Base-by-base conservation (phyloP, 371 early-diverging fungal genomes). In the Funneliformis caledonium region DNA sequence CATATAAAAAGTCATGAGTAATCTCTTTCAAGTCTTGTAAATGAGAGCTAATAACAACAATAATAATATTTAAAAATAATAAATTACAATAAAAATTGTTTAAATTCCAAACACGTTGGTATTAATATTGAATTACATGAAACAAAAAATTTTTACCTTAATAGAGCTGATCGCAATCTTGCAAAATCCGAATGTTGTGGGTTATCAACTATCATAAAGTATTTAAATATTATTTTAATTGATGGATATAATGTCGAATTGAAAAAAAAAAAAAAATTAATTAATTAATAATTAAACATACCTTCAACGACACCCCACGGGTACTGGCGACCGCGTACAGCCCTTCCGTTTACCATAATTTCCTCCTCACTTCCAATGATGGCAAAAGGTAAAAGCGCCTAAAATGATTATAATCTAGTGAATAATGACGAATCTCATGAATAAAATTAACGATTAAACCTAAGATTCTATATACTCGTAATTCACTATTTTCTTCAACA, bases 281-380 rank as follows among this genome's bases (percentile, higher is more conserved):
- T 50, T 52, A 26, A 31, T 50, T 42, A 50, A 70, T 16, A 14
- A 16, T 19, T 47, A 12, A 33, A 22, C n/a, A 59, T 83, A 87
- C 87, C 87, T 87, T 99, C 98, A 48, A 99, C 97, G 75, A 96
- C 91, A 83, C 99, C 99, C 99, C 99, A 99, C n/a, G 98, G 98
- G 85, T 99, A 99, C 83, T 94, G 96, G 74, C 99, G 92, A 76
- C 97, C 99, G 67, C 99, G 93, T 45, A 98, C 92, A 31, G 85
- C 82, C 72, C 90, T 89, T 50, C 92, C 93, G 69, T 94, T 94
- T 33, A 95, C 88, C 14, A 87, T 88, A 67, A 97, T 93, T 75
- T 96, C 97, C 81, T 98, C 97, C 72, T 98, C 97, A 83, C 95
- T 93, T 19, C 99, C 99, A 75, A 99, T 94, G 22, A 99, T 92